Conservation (phyloP, 1,139 yeast species). For the Scheffersomyces segobiensis region DNA sequence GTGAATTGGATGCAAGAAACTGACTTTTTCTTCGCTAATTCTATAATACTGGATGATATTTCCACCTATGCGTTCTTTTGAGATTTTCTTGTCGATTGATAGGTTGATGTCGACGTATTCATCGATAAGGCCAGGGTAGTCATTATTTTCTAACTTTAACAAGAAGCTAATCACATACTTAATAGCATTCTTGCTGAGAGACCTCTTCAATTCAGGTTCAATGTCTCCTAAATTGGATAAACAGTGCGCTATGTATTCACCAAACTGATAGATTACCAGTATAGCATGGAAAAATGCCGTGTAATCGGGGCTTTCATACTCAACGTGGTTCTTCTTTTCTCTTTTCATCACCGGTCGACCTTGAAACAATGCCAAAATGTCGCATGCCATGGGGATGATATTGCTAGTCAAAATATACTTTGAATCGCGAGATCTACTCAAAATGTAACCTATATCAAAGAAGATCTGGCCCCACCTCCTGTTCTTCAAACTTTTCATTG, state of each 20-base stretch:
- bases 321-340: conserved; percentile 82
- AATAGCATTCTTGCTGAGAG: conserved; percentile 31
- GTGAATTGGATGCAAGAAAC: conserved; percentile 81
- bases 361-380: conserved; percentile 70
- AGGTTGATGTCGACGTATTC: conserved; percentile 31
- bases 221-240: conserved; percentile 30
- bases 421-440: conserved; percentile 66
- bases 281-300: conserved; percentile 78
- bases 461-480: conserved; percentile 84
- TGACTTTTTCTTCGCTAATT: conserved; percentile 48
- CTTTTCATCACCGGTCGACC: conserved; percentile 76
- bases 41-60: conserved; percentile 22
- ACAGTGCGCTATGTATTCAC: conserved; percentile 57
- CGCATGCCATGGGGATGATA: conserved; percentile 55
- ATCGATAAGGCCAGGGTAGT: conserved; percentile 29
- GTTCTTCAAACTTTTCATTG: conserved; percentile 60
- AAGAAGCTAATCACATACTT: conserved; percentile 32
- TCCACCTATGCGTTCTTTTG: conserved; percentile 25
- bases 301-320: conserved; percentile 86
- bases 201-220: conserved; percentile 14
- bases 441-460: conserved; percentile 77
- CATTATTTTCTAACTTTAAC: conserved; percentile 28
- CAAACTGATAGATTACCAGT: conserved; percentile 65
- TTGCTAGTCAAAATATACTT: conserved; percentile 33
- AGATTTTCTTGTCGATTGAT: conserved; percentile 12